Evolutionary conservation across 352 stramenopile species (phyloP), one percentile per base, ranked within the genome.

Genomic region (Phytophthora cactorum): DNA sequence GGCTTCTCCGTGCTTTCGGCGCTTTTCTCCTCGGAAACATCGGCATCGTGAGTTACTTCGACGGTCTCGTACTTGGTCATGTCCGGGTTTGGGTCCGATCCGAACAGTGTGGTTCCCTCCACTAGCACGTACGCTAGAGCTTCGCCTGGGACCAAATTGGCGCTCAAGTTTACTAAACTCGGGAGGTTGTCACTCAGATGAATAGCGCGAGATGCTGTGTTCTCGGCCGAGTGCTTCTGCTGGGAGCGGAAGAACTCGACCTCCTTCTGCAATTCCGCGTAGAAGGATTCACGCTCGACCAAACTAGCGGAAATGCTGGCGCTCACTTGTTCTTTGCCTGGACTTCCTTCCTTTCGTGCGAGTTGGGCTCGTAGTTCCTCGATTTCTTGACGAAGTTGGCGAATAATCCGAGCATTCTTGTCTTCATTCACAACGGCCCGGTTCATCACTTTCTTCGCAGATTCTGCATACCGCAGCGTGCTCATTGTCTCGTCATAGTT

Each of bases 401-500:
- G 86, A 46, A 95, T 94, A 14, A 93, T 86, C 10, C 75, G 74
- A 5, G 84, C 84, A 27, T 95, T 95, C 45, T 88, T 83, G 56
- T 95, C 88, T 74, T 95, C 88, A 39, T 95, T 94, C 31, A 94
- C 79, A 1, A 92, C 83, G 0, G 85, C 86, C 8, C 83, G 78
- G 44, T 95, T 95, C 66, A 94, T 89, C 57, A 94, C 86, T 39
- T 81, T 88, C 64, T 95, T 95, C 27, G 88, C 86, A 0, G 86
- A 93, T 63, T 95, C 86, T 3, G 88, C 88, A 43, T 95, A 95
- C 4, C 88, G 84, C 5, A 95, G 56, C 3, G 88, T 95, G 68
- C 84, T 94, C 86, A 95, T 90, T 2, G 86, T 94, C 47, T 95
- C 88, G 7, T 94, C 86, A 54, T 95, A 95, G 52, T 87, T 95